Evolutionary conservation across 192 early-diverging fungal species (phyloP).

Genomic region (Coemansia sp.): DNA sequence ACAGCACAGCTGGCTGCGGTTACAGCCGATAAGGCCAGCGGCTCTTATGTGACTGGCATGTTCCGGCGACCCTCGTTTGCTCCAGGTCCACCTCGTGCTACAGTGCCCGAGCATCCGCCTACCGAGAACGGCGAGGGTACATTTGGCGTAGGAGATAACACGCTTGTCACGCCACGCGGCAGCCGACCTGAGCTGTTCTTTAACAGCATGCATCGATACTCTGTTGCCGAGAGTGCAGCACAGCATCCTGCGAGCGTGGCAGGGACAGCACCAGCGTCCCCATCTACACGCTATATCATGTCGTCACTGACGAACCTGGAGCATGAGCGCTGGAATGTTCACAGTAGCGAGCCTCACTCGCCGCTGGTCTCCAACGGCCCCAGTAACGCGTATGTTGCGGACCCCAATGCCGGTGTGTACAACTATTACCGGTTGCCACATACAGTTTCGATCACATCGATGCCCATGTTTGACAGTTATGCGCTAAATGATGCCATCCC

Average conservation of each 20-base stretch:
- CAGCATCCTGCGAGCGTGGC: not conserved
- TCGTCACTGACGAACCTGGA: constrained; percentile 40
- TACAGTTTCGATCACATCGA: constrained; percentile 18
- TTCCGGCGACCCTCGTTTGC: not conserved
- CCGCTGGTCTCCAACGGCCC: not conserved
- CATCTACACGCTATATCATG: constrained; percentile 22
- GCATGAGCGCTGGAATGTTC: constrained; percentile 7
- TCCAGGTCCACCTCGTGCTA: not conserved
- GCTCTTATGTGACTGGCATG: not conserved
- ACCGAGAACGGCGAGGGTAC: not conserved
- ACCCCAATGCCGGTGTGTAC: not conserved
- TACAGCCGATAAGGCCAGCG: not conserved
- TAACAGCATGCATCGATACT: constrained; percentile 6
- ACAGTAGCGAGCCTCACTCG: constrained; percentile 14
- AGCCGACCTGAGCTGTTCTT: constrained; percentile 19
- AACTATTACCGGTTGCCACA: constrained; percentile 11
- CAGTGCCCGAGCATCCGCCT: not conserved
- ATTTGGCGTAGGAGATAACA: not conserved
- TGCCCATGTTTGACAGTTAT: constrained; percentile 21
- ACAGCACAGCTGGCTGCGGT: constrained; percentile 9
- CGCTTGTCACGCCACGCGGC: constrained; percentile 1
- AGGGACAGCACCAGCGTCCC: constrained; percentile 31
- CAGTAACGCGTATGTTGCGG: not conserved
- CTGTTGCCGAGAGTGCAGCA: constrained; percentile 17
- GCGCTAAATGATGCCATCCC: constrained; percentile 8